Conservation (phyloP, 1,284 basidiomycete genomes). For the Inonotus obliquus region DNA sequence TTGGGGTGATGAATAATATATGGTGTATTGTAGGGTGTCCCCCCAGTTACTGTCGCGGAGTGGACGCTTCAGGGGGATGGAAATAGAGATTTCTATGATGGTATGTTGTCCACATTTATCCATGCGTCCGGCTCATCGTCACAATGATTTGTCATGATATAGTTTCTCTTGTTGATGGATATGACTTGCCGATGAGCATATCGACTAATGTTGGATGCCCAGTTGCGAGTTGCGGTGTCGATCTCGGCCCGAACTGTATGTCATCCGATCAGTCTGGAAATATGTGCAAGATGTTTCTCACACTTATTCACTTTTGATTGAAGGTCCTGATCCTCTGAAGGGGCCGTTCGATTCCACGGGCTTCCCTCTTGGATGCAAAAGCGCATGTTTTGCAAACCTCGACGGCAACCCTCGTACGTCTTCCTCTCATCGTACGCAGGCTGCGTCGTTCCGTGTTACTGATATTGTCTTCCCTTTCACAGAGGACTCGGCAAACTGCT, state of each 20-base stretch:
- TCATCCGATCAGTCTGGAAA: too few species aligned
- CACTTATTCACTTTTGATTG: too few species aligned
- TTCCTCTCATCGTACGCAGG: neutral
- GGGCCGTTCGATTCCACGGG: conserved; percentile 51
- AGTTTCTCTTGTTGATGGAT: conserved; percentile 53
- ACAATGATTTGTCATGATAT: conserved; percentile 26
- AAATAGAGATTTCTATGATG: conserved; percentile 43
- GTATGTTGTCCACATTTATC: conserved; percentile 25
- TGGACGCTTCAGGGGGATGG: conserved; percentile 43
- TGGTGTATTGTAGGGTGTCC: conserved; percentile 41
- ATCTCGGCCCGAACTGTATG: conserved; percentile 46
- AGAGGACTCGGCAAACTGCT: conserved; percentile 46
- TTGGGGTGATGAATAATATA: conserved; percentile 30
- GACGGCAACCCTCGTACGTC: conserved; percentile 37
- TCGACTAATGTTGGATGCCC: conserved; percentile 47
- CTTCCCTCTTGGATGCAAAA: conserved; percentile 51
- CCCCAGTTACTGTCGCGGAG: conserved; percentile 58
- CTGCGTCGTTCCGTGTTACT: too few species aligned
- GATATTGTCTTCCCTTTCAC: neutral
- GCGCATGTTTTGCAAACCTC: conserved; percentile 53
- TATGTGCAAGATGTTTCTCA: too few species aligned
- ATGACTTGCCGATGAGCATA: conserved; percentile 55
- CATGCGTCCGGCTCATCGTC: too few species aligned
- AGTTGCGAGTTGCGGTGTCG: conserved; percentile 46
- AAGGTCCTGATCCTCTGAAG: conserved; percentile 46